Evolutionary conservation across 192 early-diverging fungal species (phyloP).

Genomic region (Radiomyces spectabilis): DNA sequence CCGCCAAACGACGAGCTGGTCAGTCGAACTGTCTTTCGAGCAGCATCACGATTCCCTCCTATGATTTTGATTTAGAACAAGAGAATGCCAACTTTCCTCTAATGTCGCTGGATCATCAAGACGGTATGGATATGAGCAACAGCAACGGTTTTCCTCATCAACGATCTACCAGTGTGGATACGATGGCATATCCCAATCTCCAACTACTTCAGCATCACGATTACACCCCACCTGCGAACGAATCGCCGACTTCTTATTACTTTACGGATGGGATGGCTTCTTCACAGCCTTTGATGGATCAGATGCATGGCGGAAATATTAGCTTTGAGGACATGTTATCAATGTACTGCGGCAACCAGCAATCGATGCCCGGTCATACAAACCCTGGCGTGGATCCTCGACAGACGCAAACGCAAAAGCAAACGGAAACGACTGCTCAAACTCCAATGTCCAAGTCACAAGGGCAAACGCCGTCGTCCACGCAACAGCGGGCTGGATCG

Average conservation of each 20-base stretch:
- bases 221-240: background rate
- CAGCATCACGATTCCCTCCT: constrained; percentile 17
- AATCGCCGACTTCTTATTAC: background rate
- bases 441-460: background rate
- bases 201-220: background rate
- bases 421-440: background rate
- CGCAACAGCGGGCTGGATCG: background rate
- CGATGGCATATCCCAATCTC: no score
- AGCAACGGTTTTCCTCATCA: background rate
- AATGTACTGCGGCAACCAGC: constrained; percentile 17
- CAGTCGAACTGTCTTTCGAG: background rate
- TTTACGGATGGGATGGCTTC: background rate
- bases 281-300: background rate
- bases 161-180: background rate
- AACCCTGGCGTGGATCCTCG: background rate
- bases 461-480: constrained; percentile 4
- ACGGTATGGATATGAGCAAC: no score
- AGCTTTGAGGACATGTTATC: constrained; percentile 28
- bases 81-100: background rate
- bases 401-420: background rate
- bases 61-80: constrained; percentile 1
- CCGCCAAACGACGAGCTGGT: background rate
- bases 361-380: background rate
- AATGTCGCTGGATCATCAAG: background rate
- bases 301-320: constrained; percentile 12